Percentiles rank a stretch among this genome's conserved stretches.
Evolutionary conservation across 2,329 filamentous ascomycete species (phyloP).

Genomic region (Arthrocladium fulminans): DNA sequence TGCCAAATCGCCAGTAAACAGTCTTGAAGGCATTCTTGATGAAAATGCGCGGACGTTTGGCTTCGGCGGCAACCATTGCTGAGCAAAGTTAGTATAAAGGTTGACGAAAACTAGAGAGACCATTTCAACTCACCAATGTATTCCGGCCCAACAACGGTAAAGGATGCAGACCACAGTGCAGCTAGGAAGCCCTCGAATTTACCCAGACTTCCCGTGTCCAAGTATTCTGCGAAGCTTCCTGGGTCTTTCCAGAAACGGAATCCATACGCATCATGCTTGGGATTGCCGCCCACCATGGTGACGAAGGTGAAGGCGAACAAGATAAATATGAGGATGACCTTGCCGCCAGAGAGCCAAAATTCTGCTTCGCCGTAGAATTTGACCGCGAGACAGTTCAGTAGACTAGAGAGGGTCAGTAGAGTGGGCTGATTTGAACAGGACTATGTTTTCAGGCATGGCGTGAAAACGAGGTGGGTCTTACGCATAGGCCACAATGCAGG

Average conservation of each 20-base stretch:
- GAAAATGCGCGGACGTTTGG: slow-evolving; percentile 57
- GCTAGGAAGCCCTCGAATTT: slow-evolving; percentile 47
- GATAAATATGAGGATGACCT: slow-evolving; percentile 57
- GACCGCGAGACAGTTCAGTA: slow-evolving; percentile 60
- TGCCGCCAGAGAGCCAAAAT: slow-evolving; percentile 61
- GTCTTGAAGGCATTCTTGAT: slow-evolving; percentile 65
- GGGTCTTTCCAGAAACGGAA: slow-evolving; percentile 58
- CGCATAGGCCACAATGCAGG: slow-evolving; percentile 33
- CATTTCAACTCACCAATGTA: no score
- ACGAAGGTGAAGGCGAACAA: slow-evolving; percentile 64
- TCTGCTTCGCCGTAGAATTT: slow-evolving; percentile 59
- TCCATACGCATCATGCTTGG: slow-evolving; percentile 57
- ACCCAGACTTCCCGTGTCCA: slow-evolving; percentile 54
- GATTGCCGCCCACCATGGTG: slow-evolving; percentile 72
- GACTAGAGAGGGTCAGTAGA: slow-evolving; percentile 23
- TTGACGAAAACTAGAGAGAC: no score
- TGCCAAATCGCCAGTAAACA: slow-evolving; percentile 65
- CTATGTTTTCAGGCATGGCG: neutral
- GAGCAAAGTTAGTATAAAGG: no score
- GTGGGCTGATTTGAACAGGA: neutral
- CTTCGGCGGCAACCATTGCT: slow-evolving; percentile 53
- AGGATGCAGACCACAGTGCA: slow-evolving; percentile 61
- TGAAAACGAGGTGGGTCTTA: slow-evolving; percentile 18
- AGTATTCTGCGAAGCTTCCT: slow-evolving; percentile 56
- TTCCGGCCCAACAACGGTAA: slow-evolving; percentile 57